A percentile compares a stretch with the other conserved stretches of the same genome.
Evolutionary conservation across 2,329 filamentous ascomycete genomes (phyloP).

Genomic region (Neonectria coccinea): DNA sequence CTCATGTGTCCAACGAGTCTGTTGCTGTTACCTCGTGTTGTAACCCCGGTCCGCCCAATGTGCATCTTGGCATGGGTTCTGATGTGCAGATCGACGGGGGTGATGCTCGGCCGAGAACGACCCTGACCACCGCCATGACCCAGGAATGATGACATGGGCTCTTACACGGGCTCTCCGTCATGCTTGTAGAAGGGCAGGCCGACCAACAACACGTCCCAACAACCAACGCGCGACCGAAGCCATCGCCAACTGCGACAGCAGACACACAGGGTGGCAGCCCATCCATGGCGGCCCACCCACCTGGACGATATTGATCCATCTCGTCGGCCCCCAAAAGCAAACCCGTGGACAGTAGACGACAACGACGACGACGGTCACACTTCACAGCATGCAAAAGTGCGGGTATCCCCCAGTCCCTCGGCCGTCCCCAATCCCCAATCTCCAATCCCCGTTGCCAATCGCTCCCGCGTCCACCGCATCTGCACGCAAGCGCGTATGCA

Average conservation of each 20-base stretch:
- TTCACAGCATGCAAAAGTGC: constrained; percentile 34
- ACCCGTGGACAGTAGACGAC: neutral
- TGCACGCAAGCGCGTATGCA: constrained; percentile 24
- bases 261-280: neutral
- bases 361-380: constrained; percentile 1
- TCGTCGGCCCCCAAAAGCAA: constrained; percentile 15
- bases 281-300: constrained; percentile 26
- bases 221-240: neutral
- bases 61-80: constrained; percentile 14
- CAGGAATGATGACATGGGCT: constrained; percentile 1
- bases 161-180: neutral
- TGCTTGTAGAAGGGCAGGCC: neutral
- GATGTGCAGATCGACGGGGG: constrained; percentile 18
- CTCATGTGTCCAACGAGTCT: constrained; percentile 33
- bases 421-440: constrained; percentile 15
- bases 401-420: constrained; percentile 28
- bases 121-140: neutral
- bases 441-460: constrained; percentile 23
- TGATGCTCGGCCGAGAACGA: constrained; percentile 20
- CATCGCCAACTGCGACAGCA: neutral
- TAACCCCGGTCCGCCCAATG: constrained; percentile 21
- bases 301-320: constrained; percentile 12
- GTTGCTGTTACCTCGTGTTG: constrained; percentile 29
- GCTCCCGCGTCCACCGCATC: constrained; percentile 26
- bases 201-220: neutral